A percentile compares a stretch with the other conserved stretches of the same genome.
Evolutionary conservation across 305 asterid genomes (phyloP).

Genomic region (Ajuga reptans): DNA sequence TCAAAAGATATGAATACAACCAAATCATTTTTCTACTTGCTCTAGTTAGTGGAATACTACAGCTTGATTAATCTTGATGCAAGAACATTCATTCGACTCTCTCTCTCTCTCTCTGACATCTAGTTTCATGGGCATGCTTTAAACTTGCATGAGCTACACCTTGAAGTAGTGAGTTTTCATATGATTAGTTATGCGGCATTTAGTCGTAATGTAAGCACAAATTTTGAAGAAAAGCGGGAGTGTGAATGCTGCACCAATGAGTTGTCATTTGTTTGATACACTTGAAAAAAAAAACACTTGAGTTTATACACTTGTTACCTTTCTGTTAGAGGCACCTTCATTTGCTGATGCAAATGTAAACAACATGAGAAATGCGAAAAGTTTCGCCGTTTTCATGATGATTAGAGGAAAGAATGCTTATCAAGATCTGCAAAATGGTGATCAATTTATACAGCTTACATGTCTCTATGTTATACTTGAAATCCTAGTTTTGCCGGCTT

Average conservation of each 20-base stretch:
- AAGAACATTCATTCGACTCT: background rate
- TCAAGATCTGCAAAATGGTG: slow-evolving; percentile 16
- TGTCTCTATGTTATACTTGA: background rate
- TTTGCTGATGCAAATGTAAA: slow-evolving; percentile 22
- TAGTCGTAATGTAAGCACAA: background rate
- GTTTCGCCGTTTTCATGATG: slow-evolving; percentile 24
- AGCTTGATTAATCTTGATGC: background rate
- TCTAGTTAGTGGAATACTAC: background rate
- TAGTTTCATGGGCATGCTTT: background rate
- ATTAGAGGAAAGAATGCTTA: background rate
- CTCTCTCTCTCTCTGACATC: background rate
- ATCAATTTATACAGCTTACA: slow-evolving; percentile 25
- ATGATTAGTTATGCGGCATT: background rate
- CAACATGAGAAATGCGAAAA: slow-evolving; percentile 22
- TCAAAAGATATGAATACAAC: background rate
- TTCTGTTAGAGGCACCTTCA: slow-evolving; percentile 20
- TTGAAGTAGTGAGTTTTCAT: too few species aligned
- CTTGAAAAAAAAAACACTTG: background rate
- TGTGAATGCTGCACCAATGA: background rate
- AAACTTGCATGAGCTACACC: background rate
- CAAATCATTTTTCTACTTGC: background rate
- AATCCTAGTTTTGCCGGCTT: slow-evolving; percentile 20
- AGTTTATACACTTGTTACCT: slow-evolving; percentile 26
- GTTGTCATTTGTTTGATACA: background rate
- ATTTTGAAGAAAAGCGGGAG: background rate